Conservation (phyloP, 2,329 filamentous ascomycete species). For the Hypoxylon sp. region DNA sequence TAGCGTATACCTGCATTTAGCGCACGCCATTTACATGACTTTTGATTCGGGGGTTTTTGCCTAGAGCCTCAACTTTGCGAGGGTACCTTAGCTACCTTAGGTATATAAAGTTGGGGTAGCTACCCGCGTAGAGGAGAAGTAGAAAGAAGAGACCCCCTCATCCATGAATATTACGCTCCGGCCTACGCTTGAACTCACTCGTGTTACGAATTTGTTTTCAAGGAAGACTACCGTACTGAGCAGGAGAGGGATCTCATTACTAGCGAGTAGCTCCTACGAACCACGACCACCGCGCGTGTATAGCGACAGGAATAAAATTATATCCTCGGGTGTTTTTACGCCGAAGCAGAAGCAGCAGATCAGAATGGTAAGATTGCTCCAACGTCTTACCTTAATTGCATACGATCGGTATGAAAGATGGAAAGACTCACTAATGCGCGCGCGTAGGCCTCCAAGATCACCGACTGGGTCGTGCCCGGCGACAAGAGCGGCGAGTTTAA, state of each 20-base stretch:
- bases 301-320: not conserved
- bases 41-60: slow-evolving; percentile 16
- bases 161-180: slow-evolving; percentile 37
- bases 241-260: slow-evolving; percentile 11
- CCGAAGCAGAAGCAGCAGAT: slow-evolving; percentile 10
- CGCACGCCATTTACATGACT: slow-evolving; percentile 27
- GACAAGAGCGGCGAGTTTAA: slow-evolving; percentile 94
- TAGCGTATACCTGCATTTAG: too few species aligned
- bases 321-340: not conserved
- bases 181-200: slow-evolving; percentile 14
- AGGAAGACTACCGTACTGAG: not conserved
- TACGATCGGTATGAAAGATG: too few species aligned
- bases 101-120: slow-evolving; percentile 11
- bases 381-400: too few species aligned
- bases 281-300: not conserved
- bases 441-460: slow-evolving; percentile 67
- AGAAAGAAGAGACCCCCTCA: slow-evolving; percentile 22
- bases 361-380: slow-evolving; percentile 45
- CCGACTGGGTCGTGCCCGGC: slow-evolving; percentile 82
- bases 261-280: not conserved
- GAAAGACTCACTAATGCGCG: not conserved
- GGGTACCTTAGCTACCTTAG: slow-evolving; percentile 9
- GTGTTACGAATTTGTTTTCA: slow-evolving; percentile 21
- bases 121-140: not conserved
- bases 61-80: not conserved